Conservation (phyloP, 2,329 filamentous ascomycete genomes). For the Scopulariopsis brevicaulis region DNA sequence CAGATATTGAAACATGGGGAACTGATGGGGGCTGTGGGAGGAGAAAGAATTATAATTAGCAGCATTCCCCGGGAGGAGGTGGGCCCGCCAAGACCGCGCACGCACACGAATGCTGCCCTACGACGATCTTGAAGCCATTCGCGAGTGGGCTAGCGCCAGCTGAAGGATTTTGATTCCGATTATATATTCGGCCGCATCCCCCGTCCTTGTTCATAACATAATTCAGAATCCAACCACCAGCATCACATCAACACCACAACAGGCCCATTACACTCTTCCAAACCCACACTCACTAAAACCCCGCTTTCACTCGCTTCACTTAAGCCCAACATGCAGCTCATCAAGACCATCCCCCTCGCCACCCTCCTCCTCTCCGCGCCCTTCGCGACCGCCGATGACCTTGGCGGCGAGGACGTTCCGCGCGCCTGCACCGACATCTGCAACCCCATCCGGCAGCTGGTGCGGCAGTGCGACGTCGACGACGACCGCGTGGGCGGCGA, state of each 20-base stretch:
- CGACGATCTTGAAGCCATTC: no score
- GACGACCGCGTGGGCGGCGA: constrained; percentile 11
- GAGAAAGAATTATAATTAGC: no score
- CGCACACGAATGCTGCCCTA: no score
- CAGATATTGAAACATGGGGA: no score
- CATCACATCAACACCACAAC: neutral
- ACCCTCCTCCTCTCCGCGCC: neutral
- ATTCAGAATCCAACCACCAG: neutral
- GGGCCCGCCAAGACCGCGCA: no score
- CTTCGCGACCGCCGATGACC: constrained; percentile 8
- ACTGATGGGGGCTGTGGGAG: no score
- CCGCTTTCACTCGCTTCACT: neutral
- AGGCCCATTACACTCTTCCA: neutral
- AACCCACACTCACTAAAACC: neutral
- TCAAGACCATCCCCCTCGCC: constrained; percentile 4
- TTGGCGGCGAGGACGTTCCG: constrained; percentile 11
- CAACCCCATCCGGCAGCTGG: constrained; percentile 9
- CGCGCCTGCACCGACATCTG: constrained; percentile 9
- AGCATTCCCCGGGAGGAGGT: no score
- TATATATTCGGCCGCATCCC: neutral
- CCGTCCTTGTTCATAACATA: neutral
- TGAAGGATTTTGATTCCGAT: neutral
- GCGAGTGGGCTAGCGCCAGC: no score
- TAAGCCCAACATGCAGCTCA: constrained; percentile 2
- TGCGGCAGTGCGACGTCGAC: constrained; percentile 9